Percentiles rank a stretch among this genome's conserved stretches.
Evolutionary conservation across 805 yeast genomes (phyloP).

Genomic region (Alloascoidea africana): DNA sequence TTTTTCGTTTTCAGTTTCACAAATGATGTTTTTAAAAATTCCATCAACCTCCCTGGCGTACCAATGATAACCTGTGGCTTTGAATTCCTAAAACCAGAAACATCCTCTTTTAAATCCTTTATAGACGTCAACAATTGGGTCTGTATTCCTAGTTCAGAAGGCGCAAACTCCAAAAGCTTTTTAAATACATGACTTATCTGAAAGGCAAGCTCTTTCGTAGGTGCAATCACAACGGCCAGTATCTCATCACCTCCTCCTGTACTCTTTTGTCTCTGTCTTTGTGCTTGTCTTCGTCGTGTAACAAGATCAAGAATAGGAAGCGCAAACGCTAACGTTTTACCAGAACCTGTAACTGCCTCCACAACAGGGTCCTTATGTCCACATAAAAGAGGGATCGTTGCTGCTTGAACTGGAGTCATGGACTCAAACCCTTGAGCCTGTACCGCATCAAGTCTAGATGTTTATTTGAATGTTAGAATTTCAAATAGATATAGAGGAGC

Average conservation of each 20-base stretch:
- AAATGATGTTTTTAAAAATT: constrained; percentile 40
- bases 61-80: constrained; percentile 73
- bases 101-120: constrained; percentile 53
- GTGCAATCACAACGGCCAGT: constrained; percentile 54
- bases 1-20: constrained; percentile 39
- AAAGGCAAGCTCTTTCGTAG: constrained; percentile 38
- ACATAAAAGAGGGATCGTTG: constrained; percentile 74
- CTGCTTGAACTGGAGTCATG: constrained; percentile 97
- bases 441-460: constrained; percentile 35
- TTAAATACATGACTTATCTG: constrained; percentile 53
- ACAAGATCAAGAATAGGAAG: constrained; percentile 61
- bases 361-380: constrained; percentile 90
- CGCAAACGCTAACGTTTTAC: constrained; percentile 87
- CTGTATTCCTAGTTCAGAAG: constrained; percentile 17
- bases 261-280: constrained; percentile 44
- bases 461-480: no score
- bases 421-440: constrained; percentile 55
- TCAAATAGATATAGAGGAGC: no score
- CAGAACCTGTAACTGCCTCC: constrained; percentile 96
- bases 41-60: constrained; percentile 83
- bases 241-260: constrained; percentile 12
- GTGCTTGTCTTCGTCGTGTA: constrained; percentile 14
- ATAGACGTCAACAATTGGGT: constrained; percentile 52
- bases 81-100: constrained; percentile 33
- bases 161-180: constrained; percentile 32